These are phyloP conservation scores for Saccharomyces kudriavzevii DNA, from an alignment of 805 yeast species.

Conservation along the genomic window DNA sequence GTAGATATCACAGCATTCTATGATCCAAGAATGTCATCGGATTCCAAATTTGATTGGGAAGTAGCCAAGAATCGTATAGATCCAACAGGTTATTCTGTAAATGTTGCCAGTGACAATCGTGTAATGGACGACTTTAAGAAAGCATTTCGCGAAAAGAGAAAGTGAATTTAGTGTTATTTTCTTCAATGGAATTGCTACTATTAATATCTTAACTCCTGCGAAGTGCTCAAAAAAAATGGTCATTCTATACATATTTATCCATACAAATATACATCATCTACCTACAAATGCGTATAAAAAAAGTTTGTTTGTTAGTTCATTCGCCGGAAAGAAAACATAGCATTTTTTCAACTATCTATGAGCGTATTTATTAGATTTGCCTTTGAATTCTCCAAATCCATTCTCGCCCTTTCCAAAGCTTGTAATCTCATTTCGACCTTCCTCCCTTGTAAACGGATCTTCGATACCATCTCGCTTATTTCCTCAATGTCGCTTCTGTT, in stretches of 20 bases:
- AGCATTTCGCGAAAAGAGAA: constrained; percentile 6
- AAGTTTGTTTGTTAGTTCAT: neutral
- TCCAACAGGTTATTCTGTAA: constrained; percentile 10
- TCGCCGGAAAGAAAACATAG: neutral
- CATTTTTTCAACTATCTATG: neutral
- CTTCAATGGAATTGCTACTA: neutral
- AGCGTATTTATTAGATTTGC: neutral
- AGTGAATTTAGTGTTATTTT: neutral
- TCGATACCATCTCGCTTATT: constrained; percentile 1
- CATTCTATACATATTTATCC: neutral
- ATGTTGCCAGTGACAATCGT: constrained; percentile 14
- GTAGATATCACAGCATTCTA: constrained; percentile 35
- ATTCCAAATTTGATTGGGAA: neutral
- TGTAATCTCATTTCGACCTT: constrained; percentile 7
- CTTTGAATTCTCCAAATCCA: neutral
- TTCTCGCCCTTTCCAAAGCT: constrained; percentile 3
- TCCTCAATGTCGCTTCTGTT: constrained; percentile 1
- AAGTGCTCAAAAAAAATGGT: neutral
- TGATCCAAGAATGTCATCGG: constrained; percentile 6
- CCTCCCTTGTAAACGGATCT: constrained; percentile 3
- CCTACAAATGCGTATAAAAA: neutral
- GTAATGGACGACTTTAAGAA: constrained; percentile 21
- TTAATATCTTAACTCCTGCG: neutral
- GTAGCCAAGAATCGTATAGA: neutral
- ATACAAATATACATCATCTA: neutral